These are phyloP conservation scores for Fusarium sp. DNA, from an alignment of 2,329 filamentous ascomycete species.

Conservation along the genomic window DNA sequence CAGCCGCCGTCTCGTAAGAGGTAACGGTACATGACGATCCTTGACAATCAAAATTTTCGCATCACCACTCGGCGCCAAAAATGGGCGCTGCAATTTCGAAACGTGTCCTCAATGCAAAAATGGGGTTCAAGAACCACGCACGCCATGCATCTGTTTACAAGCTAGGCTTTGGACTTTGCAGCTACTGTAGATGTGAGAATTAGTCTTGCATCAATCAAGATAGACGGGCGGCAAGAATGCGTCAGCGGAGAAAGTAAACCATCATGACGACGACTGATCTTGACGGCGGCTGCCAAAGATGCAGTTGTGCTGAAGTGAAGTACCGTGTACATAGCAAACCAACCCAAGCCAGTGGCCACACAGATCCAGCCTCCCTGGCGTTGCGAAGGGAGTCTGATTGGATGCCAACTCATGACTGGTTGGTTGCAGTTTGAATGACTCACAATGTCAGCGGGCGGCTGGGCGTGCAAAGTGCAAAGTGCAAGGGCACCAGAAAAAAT, in stretches of 20 bases:
- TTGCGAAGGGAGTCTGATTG: slow-evolving; percentile 35
- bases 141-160: background rate
- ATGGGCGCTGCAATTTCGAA: slow-evolving; percentile 28
- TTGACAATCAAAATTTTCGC: slow-evolving; percentile 48
- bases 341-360: slow-evolving; percentile 50
- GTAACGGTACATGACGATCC: slow-evolving; percentile 48
- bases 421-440: slow-evolving; percentile 45
- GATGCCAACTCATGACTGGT: slow-evolving; percentile 37
- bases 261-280: slow-evolving; percentile 23
- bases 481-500: slow-evolving; percentile 36
- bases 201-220: slow-evolving; percentile 1
- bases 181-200: background rate
- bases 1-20: slow-evolving; percentile 43
- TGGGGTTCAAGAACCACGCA: slow-evolving; percentile 8
- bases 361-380: slow-evolving; percentile 46
- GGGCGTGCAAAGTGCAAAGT: slow-evolving; percentile 20
- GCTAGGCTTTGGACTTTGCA: background rate
- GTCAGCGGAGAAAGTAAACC: slow-evolving; percentile 11
- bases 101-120: slow-evolving; percentile 35
- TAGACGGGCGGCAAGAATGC: slow-evolving; percentile 6
- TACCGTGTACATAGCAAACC: slow-evolving; percentile 42
- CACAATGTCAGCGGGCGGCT: slow-evolving; percentile 40
- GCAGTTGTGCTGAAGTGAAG: slow-evolving; percentile 2
- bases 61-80: slow-evolving; percentile 41
- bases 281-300: slow-evolving; percentile 12